Base-by-base conservation (phyloP, 768 basidiomycete genomes). In the Cystofilobasidium macerans region DNA sequence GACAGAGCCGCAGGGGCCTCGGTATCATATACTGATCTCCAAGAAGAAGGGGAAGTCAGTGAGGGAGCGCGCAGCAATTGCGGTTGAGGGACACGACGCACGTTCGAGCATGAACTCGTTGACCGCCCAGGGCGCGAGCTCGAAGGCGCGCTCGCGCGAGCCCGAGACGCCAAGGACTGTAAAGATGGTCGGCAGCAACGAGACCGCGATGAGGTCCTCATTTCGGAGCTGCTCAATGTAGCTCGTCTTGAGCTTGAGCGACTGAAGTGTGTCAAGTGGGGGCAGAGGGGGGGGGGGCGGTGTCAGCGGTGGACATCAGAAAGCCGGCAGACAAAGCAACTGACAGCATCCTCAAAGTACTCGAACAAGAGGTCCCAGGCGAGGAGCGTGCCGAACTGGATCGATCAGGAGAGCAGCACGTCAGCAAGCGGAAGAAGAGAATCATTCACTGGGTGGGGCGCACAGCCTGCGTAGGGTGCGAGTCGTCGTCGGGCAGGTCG, bases 291-390 rank as follows among this genome's bases (percentile, higher is more conserved):
- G 13, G 42, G 14, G n/a, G 36, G 51, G 47, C 33, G 45, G 28
- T 1, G 36, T 12, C 22, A 62, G 28, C 24, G 13, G 42, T 8
- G 7, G 4, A 42, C 16, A 32, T 20, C 13, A 30, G 33, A 1
- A 38, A 20, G 20, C 35, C 30, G 1, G 11, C 1, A 26, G 4
- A 28, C 22, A 33, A 43, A 30, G 12, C 9, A 20, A 73, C 88
- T 69, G 74, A 93, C 92, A 12, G 89, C 86, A 74, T 88, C 84
- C 30, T 79, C 78, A 76, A 95, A 95, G 24, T 87, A 78, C 71
- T 92, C 89, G 69, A 95, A 86, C 0, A 85, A 73, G n/a, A 89
- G 77, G 85, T 93, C 88, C 92, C 91, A 95, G 2, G 81, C 82
- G 12, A 95, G 80, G n/a, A 95, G 77, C 69, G 57, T 61, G 0